Evolutionary conservation across 208 protist genomes (phyloP), one percentile per base, ranked within the genome.

Genomic region (Leptomonas pyrrhocoris): DNA sequence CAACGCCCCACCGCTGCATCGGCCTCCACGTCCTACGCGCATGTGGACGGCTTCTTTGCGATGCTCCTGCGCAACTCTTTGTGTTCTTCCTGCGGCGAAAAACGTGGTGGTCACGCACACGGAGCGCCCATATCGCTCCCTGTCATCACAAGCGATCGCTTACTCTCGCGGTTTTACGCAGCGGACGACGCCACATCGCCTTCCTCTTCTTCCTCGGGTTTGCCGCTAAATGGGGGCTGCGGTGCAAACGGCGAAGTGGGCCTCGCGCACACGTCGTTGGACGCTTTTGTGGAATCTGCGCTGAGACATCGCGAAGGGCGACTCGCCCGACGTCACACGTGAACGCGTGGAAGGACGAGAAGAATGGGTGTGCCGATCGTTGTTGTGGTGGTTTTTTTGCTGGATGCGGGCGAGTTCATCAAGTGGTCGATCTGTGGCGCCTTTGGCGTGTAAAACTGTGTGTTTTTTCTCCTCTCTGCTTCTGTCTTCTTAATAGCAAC

Each of bases 1-100:
- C 51, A 58, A 30, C 21, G 21, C 36, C 27, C 21, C 16, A 21
- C 55, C 21, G 34, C n/a, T 18, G 23, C n/a, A 19, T 18, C 3
- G 23, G 27, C 5, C 23, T 8, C 56, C 38, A 38, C 25, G 15
- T 19, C 57, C 18, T 92, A 76, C 49, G 30, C 59, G n/a, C 55
- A 67, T 13, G 71, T 67, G 8, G 82, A 94, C 57, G 89, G 89
- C 34, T 93, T 92, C 67, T 91, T 93, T 62, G 79, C 84, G 13
- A 25, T 68, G 21, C 74, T 80, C 30, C 55, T 94, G 12, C 78
- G 79, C 19, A 62, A 68, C 59, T 68, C 46, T 25, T 12, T 81
- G 25, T 27, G n/a, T 15, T 48, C 36, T 46, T 23, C 9, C 21
- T 11, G 38, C 25, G 3, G 40, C 18, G 23, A 23, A 0, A 21